Evolutionary conservation across 306 rosid genomes (phyloP).

Genomic region (Begonia fuchsioides): DNA sequence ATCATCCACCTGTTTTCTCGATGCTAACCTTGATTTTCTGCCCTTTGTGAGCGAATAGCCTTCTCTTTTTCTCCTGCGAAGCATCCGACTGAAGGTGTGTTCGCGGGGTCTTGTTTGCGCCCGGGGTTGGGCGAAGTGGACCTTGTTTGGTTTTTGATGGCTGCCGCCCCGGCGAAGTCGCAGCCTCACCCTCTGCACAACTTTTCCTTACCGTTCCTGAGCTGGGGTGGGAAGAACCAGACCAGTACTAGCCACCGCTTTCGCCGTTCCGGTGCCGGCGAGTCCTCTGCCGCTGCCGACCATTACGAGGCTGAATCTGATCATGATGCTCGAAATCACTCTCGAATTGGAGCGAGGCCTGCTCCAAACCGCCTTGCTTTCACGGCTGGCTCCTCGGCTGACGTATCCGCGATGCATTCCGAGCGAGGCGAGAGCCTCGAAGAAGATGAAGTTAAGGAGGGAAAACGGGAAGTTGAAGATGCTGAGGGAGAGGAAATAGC

Average conservation of each 20-base stretch:
- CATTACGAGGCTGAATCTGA: constrained; percentile 16
- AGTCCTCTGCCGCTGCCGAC: constrained; percentile 19
- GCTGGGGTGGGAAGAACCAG: constrained; percentile 76
- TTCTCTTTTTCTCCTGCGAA: neutral
- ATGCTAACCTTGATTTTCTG: neutral
- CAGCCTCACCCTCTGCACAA: constrained; percentile 88
- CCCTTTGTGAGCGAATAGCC: neutral
- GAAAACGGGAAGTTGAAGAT: constrained; percentile 19
- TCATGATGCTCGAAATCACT: constrained; percentile 19
- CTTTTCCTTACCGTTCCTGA: constrained; percentile 56
- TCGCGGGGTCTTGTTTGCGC: neutral
- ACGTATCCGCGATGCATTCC: constrained; percentile 14
- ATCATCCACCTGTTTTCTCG: neutral
- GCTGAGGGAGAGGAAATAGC: constrained; percentile 18
- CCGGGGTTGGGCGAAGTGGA: neutral
- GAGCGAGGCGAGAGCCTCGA: constrained; percentile 16
- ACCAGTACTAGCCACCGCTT: constrained; percentile 35
- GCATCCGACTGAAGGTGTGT: neutral
- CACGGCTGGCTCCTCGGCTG: constrained; percentile 15
- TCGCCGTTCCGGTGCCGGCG: constrained; percentile 40
- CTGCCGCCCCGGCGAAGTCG: constrained; percentile 75
- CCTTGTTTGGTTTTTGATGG: constrained; percentile 26
- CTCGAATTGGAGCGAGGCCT: constrained; percentile 46
- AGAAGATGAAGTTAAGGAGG: constrained; percentile 25
- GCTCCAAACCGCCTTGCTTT: constrained; percentile 40